These are phyloP conservation scores for Leishmania gerbilli DNA, from an alignment of 208 protist species.

Conservation along the genomic window DNA sequence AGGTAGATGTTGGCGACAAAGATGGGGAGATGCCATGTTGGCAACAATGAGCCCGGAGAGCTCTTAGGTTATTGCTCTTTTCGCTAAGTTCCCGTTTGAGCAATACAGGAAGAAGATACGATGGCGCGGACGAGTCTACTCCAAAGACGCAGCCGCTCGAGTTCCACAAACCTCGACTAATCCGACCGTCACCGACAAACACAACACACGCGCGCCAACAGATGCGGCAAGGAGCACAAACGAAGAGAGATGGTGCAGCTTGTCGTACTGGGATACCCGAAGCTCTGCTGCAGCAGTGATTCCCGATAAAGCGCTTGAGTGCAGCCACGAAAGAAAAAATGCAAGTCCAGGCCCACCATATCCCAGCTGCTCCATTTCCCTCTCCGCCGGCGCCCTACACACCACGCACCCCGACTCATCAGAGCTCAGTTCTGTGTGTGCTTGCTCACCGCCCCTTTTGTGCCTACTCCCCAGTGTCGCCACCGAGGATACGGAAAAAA, in stretches of 20 bases:
- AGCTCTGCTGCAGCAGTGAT: not conserved
- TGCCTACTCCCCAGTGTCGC: not conserved
- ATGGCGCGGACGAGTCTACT: not conserved
- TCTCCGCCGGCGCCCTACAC: not conserved
- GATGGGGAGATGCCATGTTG: not conserved
- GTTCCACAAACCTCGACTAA: not conserved
- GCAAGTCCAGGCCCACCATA: not conserved
- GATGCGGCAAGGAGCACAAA: not conserved
- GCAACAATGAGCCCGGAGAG: not conserved
- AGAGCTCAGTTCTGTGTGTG: not conserved
- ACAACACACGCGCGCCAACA: not conserved
- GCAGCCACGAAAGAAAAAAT: conserved; percentile 1
- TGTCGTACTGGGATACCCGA: not conserved
- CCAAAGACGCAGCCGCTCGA: not conserved
- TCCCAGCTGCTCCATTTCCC: not conserved
- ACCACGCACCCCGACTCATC: not conserved
- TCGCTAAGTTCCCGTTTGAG: not conserved
- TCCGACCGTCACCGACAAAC: not conserved
- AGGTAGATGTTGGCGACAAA: not conserved
- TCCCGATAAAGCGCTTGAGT: conserved; percentile 2
- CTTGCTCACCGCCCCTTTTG: not conserved
- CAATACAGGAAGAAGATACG: conserved; percentile 5
- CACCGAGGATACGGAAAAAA: not conserved
- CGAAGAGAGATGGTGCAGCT: not conserved
- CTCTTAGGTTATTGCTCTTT: not conserved